phyloP scores from a whole-genome alignment of 2,329 filamentous ascomycete genomes.

The Cordyceps tenuipes region DNA sequence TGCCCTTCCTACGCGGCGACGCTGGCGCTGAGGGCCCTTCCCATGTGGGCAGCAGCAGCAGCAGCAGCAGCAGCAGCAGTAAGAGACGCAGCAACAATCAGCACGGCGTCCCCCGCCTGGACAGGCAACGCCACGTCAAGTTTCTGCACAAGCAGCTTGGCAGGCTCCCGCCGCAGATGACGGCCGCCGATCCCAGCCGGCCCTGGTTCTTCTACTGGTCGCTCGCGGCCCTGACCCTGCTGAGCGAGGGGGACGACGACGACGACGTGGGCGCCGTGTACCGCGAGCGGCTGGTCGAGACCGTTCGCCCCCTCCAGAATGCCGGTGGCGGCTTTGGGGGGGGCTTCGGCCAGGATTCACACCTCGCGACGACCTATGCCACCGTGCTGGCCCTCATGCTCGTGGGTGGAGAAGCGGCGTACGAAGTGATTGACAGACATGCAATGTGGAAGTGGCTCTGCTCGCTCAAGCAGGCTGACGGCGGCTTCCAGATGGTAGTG shows the following conservation, averaged over 20 bases:
- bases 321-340: conserved; percentile 79
- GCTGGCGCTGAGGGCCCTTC: conserved; percentile 17
- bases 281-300: conserved; percentile 61
- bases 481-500: conserved; percentile 80
- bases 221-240: conserved; percentile 61
- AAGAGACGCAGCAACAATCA: conserved; percentile 41
- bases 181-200: conserved; percentile 72
- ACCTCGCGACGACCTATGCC: conserved; percentile 85
- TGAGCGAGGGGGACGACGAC: conserved; percentile 80
- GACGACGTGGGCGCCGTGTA: conserved; percentile 46
- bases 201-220: conserved; percentile 97
- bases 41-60: conserved; percentile 36
- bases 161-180: conserved; percentile 60
- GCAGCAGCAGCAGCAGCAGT: conserved; percentile 37
- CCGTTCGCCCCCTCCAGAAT: conserved; percentile 77
- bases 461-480: conserved; percentile 73
- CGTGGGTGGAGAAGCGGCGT: conserved; percentile 66
- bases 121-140: conserved; percentile 50
- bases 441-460: conserved; percentile 89
- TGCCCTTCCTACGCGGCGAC: conserved; percentile 56
- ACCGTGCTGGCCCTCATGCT: conserved; percentile 69
- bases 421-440: conserved; percentile 69
- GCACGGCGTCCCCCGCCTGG: conserved; percentile 67
- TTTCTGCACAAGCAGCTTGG: conserved; percentile 54
- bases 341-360: conserved; percentile 82